Evolutionary conservation across 164 flowering plant genomes (phyloP).

Genomic region (Amborella trichopoda): DNA sequence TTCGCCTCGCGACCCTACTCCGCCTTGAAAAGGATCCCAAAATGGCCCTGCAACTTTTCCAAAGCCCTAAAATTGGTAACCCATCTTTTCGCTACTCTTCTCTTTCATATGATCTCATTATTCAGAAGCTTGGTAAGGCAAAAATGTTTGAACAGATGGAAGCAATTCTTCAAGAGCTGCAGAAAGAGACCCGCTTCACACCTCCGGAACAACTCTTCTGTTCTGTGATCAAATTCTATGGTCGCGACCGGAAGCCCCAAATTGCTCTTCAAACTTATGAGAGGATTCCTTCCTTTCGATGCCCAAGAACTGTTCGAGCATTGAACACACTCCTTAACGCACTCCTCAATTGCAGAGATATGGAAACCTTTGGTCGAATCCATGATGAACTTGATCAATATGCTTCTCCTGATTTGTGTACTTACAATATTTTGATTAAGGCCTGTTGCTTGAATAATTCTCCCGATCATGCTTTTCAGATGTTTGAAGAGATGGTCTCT

Average conservation of each 20-base stretch:
- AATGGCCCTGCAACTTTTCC: slow-evolving; percentile 49
- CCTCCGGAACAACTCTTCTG: slow-evolving; percentile 52
- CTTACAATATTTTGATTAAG: slow-evolving; percentile 63
- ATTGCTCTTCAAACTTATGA: slow-evolving; percentile 37
- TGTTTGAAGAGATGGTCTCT: slow-evolving; percentile 60
- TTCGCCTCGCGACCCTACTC: slow-evolving; percentile 53
- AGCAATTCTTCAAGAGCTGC: slow-evolving; percentile 32
- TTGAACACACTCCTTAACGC: slow-evolving; percentile 40
- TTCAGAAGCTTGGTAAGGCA: slow-evolving; percentile 68
- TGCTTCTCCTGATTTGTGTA: slow-evolving; percentile 45
- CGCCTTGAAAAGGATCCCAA: slow-evolving; percentile 45
- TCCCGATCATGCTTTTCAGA: slow-evolving; percentile 28
- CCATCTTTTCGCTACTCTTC: slow-evolving; percentile 48
- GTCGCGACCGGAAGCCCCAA: slow-evolving; percentile 30
- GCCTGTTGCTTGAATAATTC: slow-evolving; percentile 18
- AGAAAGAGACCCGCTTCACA: slow-evolving; percentile 29
- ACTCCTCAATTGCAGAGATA: slow-evolving; percentile 32
- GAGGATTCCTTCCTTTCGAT: slow-evolving; percentile 39
- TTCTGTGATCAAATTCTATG: slow-evolving; percentile 47
- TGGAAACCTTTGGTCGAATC: slow-evolving; percentile 31
- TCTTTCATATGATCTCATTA: slow-evolving; percentile 63
- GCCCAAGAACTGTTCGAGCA: slow-evolving; percentile 44
- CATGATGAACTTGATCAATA: slow-evolving; percentile 13
- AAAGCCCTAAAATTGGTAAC: slow-evolving; percentile 34
- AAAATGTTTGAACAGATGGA: slow-evolving; percentile 68